A percentile compares a stretch with the other conserved stretches of the same genome.
Conservation (phyloP, 192 early-diverging fungal species). For the Entomortierella lignicola region DNA sequence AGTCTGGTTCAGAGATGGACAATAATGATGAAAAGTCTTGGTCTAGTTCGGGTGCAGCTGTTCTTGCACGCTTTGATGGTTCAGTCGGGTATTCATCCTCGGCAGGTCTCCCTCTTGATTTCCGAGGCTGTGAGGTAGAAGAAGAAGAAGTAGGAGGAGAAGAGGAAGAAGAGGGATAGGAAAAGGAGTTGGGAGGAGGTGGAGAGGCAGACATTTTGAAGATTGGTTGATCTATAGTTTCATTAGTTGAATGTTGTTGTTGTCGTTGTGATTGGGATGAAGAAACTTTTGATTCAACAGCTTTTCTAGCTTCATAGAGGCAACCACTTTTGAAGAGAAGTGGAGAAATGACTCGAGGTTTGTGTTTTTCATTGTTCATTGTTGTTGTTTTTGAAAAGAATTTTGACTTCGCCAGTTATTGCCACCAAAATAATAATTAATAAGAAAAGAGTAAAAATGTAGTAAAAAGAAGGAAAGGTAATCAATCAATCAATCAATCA, state of each 20-base stretch:
- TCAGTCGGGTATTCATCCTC: background rate
- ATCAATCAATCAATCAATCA: too few species aligned
- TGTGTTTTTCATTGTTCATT: too few species aligned
- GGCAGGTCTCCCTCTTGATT: background rate
- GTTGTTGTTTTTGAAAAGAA: too few species aligned
- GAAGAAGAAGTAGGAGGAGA: background rate
- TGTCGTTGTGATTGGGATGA: background rate
- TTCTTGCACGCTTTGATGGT: background rate
- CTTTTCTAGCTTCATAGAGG: background rate
- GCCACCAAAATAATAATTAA: too few species aligned
- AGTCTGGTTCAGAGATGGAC: constrained; percentile 19
- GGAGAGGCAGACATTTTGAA: background rate
- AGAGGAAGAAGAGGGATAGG: background rate
- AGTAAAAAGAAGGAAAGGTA: too few species aligned
- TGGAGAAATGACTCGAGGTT: background rate
- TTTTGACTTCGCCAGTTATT: too few species aligned
- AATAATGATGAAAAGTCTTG: constrained; percentile 6
- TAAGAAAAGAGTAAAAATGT: too few species aligned
- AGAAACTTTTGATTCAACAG: background rate
- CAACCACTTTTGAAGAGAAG: background rate
- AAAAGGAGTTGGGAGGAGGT: background rate
- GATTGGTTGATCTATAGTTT: too few species aligned
- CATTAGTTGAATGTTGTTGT: too few species aligned
- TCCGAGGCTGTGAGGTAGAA: background rate
- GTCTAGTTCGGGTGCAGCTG: background rate